These are phyloP conservation scores for Pterocarpus macrocarpus DNA, from an alignment of 306 rosid genomes.

Conservation along the genomic window DNA sequence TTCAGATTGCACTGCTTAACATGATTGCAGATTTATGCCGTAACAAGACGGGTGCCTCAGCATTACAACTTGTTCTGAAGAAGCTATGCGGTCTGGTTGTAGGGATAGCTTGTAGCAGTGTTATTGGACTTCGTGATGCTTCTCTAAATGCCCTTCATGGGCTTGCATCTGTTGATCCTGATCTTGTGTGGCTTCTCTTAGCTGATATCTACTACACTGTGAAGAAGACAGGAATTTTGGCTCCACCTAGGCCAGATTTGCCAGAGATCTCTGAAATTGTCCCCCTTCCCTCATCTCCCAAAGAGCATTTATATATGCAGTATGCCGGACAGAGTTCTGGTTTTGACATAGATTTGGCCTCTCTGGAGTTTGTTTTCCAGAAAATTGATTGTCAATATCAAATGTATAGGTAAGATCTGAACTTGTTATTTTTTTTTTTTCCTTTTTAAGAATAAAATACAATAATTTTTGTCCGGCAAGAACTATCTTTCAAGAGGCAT, in stretches of 20 bases:
- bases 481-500: too few species aligned
- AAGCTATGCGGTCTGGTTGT: conserved; percentile 79
- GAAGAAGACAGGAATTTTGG: conserved; percentile 54
- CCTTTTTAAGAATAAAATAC: too few species aligned
- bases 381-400: conserved; percentile 62
- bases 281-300: conserved; percentile 68
- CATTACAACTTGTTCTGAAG: conserved; percentile 79
- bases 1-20: conserved; percentile 84
- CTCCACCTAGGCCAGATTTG: conserved; percentile 64
- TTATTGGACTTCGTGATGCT: conserved; percentile 78
- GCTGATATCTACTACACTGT: conserved; percentile 81
- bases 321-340: conserved; percentile 86
- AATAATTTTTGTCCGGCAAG: too few species aligned
- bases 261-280: conserved; percentile 66
- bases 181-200: conserved; percentile 94
- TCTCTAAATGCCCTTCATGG: conserved; percentile 82
- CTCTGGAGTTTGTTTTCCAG: conserved; percentile 70
- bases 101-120: conserved; percentile 88
- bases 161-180: conserved; percentile 83
- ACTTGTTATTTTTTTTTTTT: not conserved
- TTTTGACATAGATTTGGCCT: conserved; percentile 72
- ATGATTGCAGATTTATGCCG: conserved; percentile 83
- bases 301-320: conserved; percentile 71
- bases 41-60: conserved; percentile 67
- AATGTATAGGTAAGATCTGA: conserved; percentile 48